Evolutionary conservation across 2,329 filamentous ascomycete genomes (phyloP), one percentile per base, ranked within the genome.

Genomic region (Pyrenochaeta sp.): DNA sequence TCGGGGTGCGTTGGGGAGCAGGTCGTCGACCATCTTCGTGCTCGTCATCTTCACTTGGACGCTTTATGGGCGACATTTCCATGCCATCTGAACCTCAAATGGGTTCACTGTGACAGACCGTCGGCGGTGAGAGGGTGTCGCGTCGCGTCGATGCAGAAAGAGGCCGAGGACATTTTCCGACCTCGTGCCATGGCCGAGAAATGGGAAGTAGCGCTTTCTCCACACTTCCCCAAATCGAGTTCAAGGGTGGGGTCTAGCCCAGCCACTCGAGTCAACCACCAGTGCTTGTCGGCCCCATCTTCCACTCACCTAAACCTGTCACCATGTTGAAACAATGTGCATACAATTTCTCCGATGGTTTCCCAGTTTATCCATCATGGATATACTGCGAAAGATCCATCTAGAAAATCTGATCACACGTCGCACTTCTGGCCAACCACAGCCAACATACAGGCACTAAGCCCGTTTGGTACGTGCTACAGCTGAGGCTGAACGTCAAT

Each of bases 11-110:
- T 29, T 44, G 39, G 19, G 59, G 57, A 28, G 59, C 58, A 35
- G 59, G 51, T 35, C 61, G 55, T 29, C 58, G 56, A 15, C 63
- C 63, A 30, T 63, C 61, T 20, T 56, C 51, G 28, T 63, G 62
- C 19, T 64, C 60, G 21, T 45, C 53, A 50, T 67, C 61, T 35
- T 65, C 62, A 44, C 57, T 63, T 31, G 52, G 51, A 45, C 62
- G 59, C 55, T 67, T 65, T 43, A 54, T 51, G 37, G 55, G 55
- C 51, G 88, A 94, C 72, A 83, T 89, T 15, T 74, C 94, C 61
- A 86, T 91, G 69, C 60, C 60, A 66, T 65, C 41, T 37, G 45
- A n/a, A 41, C 35, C 48, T 41, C 42, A 30, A 43, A 29, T 35
- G 10, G 4, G 22, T 26, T 21, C 41, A 37, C 42, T 18, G 51